Base-by-base conservation (phyloP, 2,329 filamentous ascomycete genomes). In the Endocalyx cinctus region DNA sequence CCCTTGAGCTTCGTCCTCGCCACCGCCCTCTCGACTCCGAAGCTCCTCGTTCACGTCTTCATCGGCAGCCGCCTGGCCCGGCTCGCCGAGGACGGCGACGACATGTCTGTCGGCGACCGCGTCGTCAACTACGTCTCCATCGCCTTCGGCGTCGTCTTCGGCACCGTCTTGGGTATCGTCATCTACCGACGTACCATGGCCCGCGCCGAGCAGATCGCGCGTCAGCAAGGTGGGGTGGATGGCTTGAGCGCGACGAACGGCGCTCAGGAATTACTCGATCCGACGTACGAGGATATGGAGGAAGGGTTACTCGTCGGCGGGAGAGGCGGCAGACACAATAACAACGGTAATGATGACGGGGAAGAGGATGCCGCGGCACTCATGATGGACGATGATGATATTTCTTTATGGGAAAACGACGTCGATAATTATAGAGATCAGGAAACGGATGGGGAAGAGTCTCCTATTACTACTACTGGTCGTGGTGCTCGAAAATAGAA, bases 1-100 rank as follows among this genome's bases (percentile, higher is more conserved):
- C 84, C 85, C 25, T 58, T 73, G 39, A 76, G 76, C 29, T 97
- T 94, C 63, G 82, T 81, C 19, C 58, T 88, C 28, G 90, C 92
- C 5, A 97, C 90, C 0, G 82, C 86, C 3, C 66, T 90, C 12
- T 81, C 88, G 10, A 77, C 72, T 11, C 92, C 92, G 6, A 98
- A 97, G 54, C 70, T 98, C 13, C 70, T 97, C 38, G 80, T 98
- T 31, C 87, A 94, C 55, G 79, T 94, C 48, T 98, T 96, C 63
- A 87, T 98, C 51, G 92, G 92, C 41, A 82, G 77, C 52, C 77
- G 88, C 35, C 69, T 98, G 12, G 87, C 87, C 27, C 70, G 82
- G 33, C 77, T 98, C 20, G 87, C 85, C n/a, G 85, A 94, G 50
- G 75, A 78, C 36, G 84, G 82, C 42, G 87, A 86, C 54, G 76